These are phyloP conservation scores for Coemansia sp. DNA, from an alignment of 192 early-diverging fungal species.

Conservation along the genomic window DNA sequence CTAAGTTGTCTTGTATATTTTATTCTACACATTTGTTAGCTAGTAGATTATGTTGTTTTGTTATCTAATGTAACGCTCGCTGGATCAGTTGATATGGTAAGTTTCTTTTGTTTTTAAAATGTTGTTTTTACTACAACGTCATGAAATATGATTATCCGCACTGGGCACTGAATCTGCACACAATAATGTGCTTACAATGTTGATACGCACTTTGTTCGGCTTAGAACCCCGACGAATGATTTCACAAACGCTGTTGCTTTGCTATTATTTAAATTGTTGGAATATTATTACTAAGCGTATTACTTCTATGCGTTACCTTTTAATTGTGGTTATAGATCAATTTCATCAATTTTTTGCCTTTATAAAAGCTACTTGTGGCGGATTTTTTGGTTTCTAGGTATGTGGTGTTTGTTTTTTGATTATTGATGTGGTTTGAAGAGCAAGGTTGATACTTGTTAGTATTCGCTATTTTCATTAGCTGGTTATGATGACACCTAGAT, in stretches of 20 bases:
- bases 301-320: background rate
- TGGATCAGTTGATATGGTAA: background rate
- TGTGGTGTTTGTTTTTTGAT: background rate
- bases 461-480: conserved; percentile 7
- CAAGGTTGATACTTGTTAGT: background rate
- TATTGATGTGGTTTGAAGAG: background rate
- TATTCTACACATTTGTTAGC: too few relatives aligned
- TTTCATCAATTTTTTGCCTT: background rate
- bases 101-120: background rate
- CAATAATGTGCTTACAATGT: conserved; percentile 22
- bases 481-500: conserved; percentile 73
- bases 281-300: too few relatives aligned
- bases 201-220: conserved; percentile 51
- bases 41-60: too few relatives aligned
- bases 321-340: background rate
- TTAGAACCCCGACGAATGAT: conserved; percentile 54
- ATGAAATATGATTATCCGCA: conserved; percentile 59
- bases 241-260: background rate
- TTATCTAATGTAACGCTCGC: too few relatives aligned
- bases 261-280: background rate
- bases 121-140: conserved; percentile 16
- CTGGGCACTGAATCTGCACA: conserved; percentile 66
- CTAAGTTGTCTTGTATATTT: too few relatives aligned
- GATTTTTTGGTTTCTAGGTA: background rate
- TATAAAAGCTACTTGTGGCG: background rate